Conservation (phyloP, 352 stramenopile genomes). For the Sclerospora graminicola region DNA sequence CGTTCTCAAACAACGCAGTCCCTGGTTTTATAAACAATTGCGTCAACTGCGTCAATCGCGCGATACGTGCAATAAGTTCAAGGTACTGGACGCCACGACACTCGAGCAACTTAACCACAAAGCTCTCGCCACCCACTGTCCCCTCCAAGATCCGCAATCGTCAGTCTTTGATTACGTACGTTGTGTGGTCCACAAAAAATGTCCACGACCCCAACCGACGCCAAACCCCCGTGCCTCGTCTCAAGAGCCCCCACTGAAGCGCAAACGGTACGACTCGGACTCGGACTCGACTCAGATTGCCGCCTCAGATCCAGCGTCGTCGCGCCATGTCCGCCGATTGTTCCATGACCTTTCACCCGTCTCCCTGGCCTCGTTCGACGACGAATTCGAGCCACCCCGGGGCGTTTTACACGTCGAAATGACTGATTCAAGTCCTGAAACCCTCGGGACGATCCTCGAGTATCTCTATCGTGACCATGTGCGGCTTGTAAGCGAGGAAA, state of each 20-base stretch:
- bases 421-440: constrained; percentile 21
- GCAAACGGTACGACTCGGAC: no score
- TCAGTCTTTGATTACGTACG: constrained; percentile 12
- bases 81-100: constrained; percentile 8
- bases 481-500: constrained; percentile 19
- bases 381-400: not conserved
- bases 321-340: constrained; percentile 10
- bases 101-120: constrained; percentile 4
- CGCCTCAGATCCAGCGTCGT: no score
- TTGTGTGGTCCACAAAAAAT: constrained; percentile 10
- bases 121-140: constrained; percentile 6
- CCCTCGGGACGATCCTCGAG: constrained; percentile 39
- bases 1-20: constrained; percentile 25
- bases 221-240: no score
- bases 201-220: no score
- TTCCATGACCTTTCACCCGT: constrained; percentile 6
- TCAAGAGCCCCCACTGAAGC: no score
- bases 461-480: constrained; percentile 43
- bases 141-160: constrained; percentile 3
- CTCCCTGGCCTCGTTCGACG: not conserved
- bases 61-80: not conserved
- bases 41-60: constrained; percentile 8
- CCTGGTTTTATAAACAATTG: constrained; percentile 29
- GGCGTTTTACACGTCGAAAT: constrained; percentile 36
- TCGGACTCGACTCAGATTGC: no score